phyloP scores from a whole-genome alignment of 2,329 filamentous ascomycete genomes.

The Lasiodiplodia sp. region DNA sequence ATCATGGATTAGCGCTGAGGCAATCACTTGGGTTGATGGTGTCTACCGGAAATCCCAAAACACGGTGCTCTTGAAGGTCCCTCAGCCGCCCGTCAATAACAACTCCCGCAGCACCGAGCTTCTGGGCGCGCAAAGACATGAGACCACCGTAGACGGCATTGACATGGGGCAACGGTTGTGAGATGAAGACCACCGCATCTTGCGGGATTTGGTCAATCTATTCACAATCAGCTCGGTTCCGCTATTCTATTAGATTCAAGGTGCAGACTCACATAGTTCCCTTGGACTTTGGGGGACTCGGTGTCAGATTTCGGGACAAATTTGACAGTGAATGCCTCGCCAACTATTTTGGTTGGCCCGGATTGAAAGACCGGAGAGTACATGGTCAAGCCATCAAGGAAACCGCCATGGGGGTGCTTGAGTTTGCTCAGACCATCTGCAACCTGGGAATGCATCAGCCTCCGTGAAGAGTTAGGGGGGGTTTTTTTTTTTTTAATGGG shows the following conservation, averaged over 20 bases:
- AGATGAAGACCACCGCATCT: conserved; percentile 50
- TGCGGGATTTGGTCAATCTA: conserved; percentile 12
- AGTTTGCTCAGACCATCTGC: conserved; percentile 62
- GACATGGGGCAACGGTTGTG: conserved; percentile 53
- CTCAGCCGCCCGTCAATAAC: conserved; percentile 62
- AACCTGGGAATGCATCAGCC: conserved; percentile 37
- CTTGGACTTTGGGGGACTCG: conserved; percentile 51
- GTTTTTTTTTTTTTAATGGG: neutral
- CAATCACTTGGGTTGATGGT: neutral
- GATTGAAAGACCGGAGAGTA: conserved; percentile 62
- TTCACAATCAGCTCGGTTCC: neutral
- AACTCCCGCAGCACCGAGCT: conserved; percentile 55
- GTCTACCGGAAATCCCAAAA: conserved; percentile 53
- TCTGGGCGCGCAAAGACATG: conserved; percentile 59
- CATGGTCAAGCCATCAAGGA: conserved; percentile 62
- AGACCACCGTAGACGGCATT: conserved; percentile 64
- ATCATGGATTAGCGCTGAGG: neutral
- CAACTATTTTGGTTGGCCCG: conserved; percentile 61
- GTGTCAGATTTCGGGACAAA: conserved; percentile 59
- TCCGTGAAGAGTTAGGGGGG: neutral
- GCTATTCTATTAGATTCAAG: no score
- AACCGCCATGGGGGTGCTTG: conserved; percentile 45
- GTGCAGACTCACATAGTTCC: conserved; percentile 56
- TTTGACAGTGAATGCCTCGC: conserved; percentile 63
- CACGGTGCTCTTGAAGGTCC: conserved; percentile 62